Conservation (phyloP, 2,329 filamentous ascomycete genomes). For the Chaetomium olivaceum region DNA sequence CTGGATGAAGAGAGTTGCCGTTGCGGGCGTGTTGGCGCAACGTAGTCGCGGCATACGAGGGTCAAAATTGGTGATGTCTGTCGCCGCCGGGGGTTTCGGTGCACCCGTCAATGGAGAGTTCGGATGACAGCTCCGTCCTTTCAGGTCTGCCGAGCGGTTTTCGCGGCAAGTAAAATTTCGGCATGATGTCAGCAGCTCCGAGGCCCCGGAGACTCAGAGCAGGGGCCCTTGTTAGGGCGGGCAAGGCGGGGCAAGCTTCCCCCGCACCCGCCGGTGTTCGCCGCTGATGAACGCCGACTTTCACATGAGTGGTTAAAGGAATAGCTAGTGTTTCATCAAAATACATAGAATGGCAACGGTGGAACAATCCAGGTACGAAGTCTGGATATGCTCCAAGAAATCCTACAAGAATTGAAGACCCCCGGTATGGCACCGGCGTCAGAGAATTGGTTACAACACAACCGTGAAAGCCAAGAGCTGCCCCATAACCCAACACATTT, state of each 20-base stretch:
- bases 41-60: conserved; percentile 30
- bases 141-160: conserved; percentile 18
- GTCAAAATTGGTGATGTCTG: background rate
- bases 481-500: background rate
- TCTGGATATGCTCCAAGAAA: background rate
- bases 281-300: background rate
- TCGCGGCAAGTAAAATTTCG: conserved; percentile 30
- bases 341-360: background rate
- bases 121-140: conserved; percentile 1
- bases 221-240: background rate
- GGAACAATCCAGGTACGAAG: background rate
- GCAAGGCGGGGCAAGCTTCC: conserved; percentile 9
- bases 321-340: background rate
- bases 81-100: background rate
- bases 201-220: background rate
- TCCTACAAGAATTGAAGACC: background rate
- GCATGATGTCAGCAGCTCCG: conserved; percentile 31
- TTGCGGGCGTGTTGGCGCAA: conserved; percentile 44
- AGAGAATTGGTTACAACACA: conserved; percentile 1
- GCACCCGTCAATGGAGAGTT: background rate
- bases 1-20: conserved; percentile 45
- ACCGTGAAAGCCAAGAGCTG: background rate
- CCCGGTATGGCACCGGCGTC: background rate
- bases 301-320: background rate
- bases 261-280: background rate